phyloP scores from a whole-genome alignment of 768 basidiomycete genomes.

The Lentinus brumalis region DNA sequence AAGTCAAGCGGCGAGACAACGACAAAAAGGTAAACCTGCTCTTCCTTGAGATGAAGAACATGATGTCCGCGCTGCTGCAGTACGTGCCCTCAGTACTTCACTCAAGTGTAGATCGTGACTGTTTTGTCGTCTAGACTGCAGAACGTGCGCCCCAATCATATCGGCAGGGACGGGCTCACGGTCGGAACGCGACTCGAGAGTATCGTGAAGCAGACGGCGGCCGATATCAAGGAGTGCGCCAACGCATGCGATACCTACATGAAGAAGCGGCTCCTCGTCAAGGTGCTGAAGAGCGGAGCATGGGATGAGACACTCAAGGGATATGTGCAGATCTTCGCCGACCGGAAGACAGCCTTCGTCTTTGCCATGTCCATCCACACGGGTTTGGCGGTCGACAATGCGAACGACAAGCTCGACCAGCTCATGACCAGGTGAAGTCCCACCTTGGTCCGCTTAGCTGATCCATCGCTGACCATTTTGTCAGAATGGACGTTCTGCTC shows the following conservation, averaged over 20 bases:
- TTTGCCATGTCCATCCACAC: conserved; percentile 42
- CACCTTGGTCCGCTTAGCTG: background rate
- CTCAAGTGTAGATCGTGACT: background rate
- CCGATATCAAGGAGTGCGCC: conserved; percentile 46
- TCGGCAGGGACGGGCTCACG: conserved; percentile 35
- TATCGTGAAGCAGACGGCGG: conserved; percentile 34
- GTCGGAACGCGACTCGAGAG: conserved; percentile 35
- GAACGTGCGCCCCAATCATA: background rate
- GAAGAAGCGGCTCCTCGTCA: conserved; percentile 44
- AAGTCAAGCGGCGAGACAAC: conserved; percentile 51
- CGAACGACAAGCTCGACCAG: background rate
- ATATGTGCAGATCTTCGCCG: conserved; percentile 35
- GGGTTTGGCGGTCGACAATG: conserved; percentile 5
- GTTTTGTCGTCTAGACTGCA: background rate
- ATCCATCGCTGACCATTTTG: background rate
- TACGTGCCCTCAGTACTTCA: conserved; percentile 25
- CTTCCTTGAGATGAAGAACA: conserved; percentile 52
- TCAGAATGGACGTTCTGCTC: conserved; percentile 5
- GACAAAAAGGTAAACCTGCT: conserved; percentile 50
- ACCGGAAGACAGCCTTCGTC: conserved; percentile 38
- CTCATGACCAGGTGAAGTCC: conserved; percentile 9
- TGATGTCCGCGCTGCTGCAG: conserved; percentile 50
- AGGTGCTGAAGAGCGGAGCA: conserved; percentile 33
- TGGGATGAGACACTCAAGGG: conserved; percentile 43
- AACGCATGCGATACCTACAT: conserved; percentile 47